These are phyloP conservation scores for Xylaria flabelliformis DNA, from an alignment of 495 filamentous ascomycete genomes.

Conservation along the genomic window DNA sequence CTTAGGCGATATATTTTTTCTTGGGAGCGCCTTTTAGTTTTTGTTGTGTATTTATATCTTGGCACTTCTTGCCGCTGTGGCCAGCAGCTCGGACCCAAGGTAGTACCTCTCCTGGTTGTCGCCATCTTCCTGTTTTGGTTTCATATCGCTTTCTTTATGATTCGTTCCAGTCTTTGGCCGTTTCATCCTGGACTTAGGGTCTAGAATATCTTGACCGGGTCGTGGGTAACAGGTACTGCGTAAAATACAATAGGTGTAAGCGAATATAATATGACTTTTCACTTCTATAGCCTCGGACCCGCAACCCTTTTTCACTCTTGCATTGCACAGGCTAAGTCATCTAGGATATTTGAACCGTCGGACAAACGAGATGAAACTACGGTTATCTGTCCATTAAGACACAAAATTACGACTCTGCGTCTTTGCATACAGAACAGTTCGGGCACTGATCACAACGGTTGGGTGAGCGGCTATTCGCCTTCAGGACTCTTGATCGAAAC, in stretches of 20 bases:
- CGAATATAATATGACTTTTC: background rate
- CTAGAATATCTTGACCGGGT: background rate
- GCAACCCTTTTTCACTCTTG: background rate
- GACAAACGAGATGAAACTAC: background rate
- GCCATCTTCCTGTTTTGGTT: slow-evolving; percentile 3
- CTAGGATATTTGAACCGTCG: background rate
- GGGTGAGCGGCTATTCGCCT: background rate
- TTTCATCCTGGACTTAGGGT: background rate
- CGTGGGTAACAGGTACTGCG: background rate
- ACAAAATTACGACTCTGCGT: background rate
- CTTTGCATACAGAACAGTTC: background rate
- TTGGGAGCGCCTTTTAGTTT: no score
- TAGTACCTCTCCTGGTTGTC: background rate
- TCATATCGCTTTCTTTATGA: background rate
- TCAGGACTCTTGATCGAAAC: background rate
- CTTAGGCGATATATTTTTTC: background rate
- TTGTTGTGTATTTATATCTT: background rate
- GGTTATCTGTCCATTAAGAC: background rate
- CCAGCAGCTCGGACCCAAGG: background rate
- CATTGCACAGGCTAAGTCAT: background rate
- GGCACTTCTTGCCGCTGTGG: background rate
- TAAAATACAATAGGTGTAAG: background rate
- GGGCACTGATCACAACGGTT: background rate
- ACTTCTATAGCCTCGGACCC: background rate
- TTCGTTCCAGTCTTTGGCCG: background rate